Percentiles rank a stretch among this genome's conserved stretches.
Evolutionary conservation across 1,139 yeast species (phyloP).

Genomic region (Blastobotrys serpentis): DNA sequence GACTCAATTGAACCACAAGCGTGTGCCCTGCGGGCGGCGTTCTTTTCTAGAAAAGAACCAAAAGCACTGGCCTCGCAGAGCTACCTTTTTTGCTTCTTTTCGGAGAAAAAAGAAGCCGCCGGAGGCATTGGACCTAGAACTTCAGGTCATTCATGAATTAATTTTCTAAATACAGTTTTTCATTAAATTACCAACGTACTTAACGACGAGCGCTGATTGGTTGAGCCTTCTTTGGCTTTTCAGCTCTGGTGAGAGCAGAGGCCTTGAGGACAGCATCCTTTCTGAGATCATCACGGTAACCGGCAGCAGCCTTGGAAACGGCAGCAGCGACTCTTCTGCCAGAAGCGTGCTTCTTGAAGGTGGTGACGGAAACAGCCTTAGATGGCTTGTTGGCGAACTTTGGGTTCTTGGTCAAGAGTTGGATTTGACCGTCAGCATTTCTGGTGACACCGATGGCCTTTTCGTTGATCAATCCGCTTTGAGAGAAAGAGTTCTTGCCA

Average conservation of each 20-base stretch:
- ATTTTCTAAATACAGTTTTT: constrained; percentile 7
- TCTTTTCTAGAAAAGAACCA: constrained; percentile 1
- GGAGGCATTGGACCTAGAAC: not conserved
- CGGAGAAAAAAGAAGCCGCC: not conserved
- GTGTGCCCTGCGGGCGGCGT: not conserved
- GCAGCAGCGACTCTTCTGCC: constrained; percentile 46
- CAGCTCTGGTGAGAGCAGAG: constrained; percentile 45
- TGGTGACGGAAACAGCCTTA: constrained; percentile 39
- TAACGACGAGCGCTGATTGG: constrained; percentile 28
- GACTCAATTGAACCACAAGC: not conserved
- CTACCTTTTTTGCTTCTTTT: not conserved
- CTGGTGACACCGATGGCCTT: constrained; percentile 47
- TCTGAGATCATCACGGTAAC: constrained; percentile 50
- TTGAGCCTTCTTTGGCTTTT: constrained; percentile 41
- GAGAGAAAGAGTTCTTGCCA: constrained; percentile 46
- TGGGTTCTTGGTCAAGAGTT: constrained; percentile 44
- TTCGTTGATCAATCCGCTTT: constrained; percentile 49
- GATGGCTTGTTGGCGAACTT: constrained; percentile 47
- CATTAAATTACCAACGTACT: constrained; percentile 12
- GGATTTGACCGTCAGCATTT: constrained; percentile 40
- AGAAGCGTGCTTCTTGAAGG: constrained; percentile 46
- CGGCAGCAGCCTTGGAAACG: constrained; percentile 45
- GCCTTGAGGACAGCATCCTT: constrained; percentile 47
- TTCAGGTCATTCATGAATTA: not conserved
- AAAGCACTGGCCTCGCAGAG: too few species aligned